These are phyloP conservation scores for Mycena pura DNA, from an alignment of 768 basidiomycete genomes.

Conservation along the genomic window DNA sequence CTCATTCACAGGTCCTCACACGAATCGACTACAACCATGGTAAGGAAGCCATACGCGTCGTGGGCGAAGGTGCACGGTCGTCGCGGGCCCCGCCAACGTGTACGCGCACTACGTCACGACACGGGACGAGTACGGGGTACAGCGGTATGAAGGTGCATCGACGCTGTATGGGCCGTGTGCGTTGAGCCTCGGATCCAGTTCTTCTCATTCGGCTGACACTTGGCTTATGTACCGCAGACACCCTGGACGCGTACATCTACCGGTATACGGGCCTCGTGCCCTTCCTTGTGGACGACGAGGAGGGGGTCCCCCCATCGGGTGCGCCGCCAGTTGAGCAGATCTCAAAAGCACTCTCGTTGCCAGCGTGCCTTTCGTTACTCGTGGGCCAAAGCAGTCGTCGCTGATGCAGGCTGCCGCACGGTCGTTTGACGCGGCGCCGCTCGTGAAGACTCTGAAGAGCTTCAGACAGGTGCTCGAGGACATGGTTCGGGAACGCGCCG, in stretches of 20 bases:
- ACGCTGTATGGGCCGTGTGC: constrained; percentile 75
- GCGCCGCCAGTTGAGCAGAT: constrained; percentile 68
- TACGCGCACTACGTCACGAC: constrained; percentile 80
- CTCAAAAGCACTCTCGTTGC: constrained; percentile 69
- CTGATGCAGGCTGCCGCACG: constrained; percentile 36
- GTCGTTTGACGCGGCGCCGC: constrained; percentile 62
- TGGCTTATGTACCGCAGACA: constrained; percentile 51
- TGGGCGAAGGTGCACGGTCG: constrained; percentile 74
- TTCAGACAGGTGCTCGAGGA: constrained; percentile 70
- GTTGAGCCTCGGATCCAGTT: constrained; percentile 38
- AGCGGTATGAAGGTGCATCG: too few relatives aligned
- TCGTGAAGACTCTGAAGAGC: constrained; percentile 55
- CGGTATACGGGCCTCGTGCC: constrained; percentile 72
- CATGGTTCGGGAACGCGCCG: constrained; percentile 50
- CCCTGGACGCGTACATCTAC: constrained; percentile 80
- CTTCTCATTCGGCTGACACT: not conserved
- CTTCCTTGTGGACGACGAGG: constrained; percentile 46
- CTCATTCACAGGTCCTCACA: constrained; percentile 29
- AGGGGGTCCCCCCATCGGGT: constrained; percentile 57
- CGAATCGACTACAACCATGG: not conserved
- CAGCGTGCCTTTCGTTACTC: too few relatives aligned
- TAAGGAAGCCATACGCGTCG: constrained; percentile 72
- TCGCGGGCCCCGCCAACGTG: too few relatives aligned
- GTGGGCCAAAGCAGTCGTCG: too few relatives aligned
- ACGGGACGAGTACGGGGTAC: constrained; percentile 80